A percentile compares a stretch with the other conserved stretches of the same genome.
These are phyloP conservation scores for Hyphopichia khmerensis DNA, from an alignment of 1,139 yeast species.

Conservation along the genomic window DNA sequence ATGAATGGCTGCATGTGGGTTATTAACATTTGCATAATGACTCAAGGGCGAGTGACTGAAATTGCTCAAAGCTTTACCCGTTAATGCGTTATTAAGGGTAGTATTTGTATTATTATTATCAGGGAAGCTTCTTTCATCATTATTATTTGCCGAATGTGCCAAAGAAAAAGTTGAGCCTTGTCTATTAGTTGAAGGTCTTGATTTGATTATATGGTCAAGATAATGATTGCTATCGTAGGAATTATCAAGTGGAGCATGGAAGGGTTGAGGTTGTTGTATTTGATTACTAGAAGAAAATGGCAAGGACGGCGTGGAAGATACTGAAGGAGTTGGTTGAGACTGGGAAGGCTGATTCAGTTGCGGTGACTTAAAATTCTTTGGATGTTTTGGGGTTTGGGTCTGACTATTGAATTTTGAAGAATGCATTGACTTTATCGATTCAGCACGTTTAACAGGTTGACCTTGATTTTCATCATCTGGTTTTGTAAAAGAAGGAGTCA, in stretches of 20 bases:
- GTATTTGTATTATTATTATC: neutral
- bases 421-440: slow-evolving; percentile 13
- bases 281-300: neutral
- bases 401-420: slow-evolving; percentile 9
- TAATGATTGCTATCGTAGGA: slow-evolving; percentile 21
- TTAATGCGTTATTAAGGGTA: neutral
- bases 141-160: neutral
- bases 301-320: neutral
- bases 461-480: neutral
- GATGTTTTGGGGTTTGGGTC: neutral
- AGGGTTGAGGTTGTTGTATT: slow-evolving; percentile 4
- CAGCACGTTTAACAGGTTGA: slow-evolving; percentile 3
- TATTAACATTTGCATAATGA: neutral
- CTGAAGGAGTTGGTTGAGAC: neutral
- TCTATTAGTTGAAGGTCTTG: slow-evolving; percentile 3
- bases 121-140: neutral
- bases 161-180: slow-evolving; percentile 3
- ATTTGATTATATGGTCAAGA: slow-evolving; percentile 12
- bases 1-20: neutral
- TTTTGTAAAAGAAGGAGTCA: neutral
- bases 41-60: slow-evolving; percentile 3
- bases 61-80: neutral
- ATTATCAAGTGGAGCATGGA: slow-evolving; percentile 14
- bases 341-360: neutral
- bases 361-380: neutral